Conservation (phyloP, 306 rosid species). For the Ziziphus jujuba region DNA sequence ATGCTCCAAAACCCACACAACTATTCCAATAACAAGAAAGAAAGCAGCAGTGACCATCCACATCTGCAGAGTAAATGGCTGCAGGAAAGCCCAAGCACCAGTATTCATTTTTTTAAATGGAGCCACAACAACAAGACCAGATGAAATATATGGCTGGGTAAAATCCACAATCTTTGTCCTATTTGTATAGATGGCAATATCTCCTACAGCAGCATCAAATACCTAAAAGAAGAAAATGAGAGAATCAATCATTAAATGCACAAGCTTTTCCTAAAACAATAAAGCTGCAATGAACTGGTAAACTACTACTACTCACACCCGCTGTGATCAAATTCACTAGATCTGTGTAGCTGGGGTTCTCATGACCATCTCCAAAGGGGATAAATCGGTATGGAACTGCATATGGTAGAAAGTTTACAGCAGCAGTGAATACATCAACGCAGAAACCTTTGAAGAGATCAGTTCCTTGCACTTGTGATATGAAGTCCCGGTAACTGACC, state of each 20-base stretch:
- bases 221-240: slow-evolving; percentile 34
- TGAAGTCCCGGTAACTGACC: slow-evolving; percentile 74
- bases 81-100: slow-evolving; percentile 91
- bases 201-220: slow-evolving; percentile 88
- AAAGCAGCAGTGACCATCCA: slow-evolving; percentile 72
- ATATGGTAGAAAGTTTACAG: slow-evolving; percentile 77
- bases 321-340: slow-evolving; percentile 56
- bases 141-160: slow-evolving; percentile 85
- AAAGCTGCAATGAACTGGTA: slow-evolving; percentile 7
- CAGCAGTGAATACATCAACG: slow-evolving; percentile 80
- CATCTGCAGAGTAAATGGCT: slow-evolving; percentile 77
- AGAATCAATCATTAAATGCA: slow-evolving; percentile 20
- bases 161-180: slow-evolving; percentile 87
- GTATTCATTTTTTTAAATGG: slow-evolving; percentile 71
- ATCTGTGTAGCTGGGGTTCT: slow-evolving; percentile 77
- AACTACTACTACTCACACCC: slow-evolving; percentile 59
- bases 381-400: slow-evolving; percentile 73
- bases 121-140: slow-evolving; percentile 90
- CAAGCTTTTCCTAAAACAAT: slow-evolving; percentile 5
- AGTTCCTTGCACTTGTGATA: slow-evolving; percentile 54
- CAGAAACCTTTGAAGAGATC: slow-evolving; percentile 85
- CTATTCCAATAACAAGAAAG: slow-evolving; percentile 76
- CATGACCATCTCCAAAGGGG: slow-evolving; percentile 69
- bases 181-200: slow-evolving; percentile 81
- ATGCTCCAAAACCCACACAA: slow-evolving; percentile 93